Evolutionary conservation across 192 early-diverging fungal species (phyloP).

Genomic region (Lunasporangiospora selenospora): DNA sequence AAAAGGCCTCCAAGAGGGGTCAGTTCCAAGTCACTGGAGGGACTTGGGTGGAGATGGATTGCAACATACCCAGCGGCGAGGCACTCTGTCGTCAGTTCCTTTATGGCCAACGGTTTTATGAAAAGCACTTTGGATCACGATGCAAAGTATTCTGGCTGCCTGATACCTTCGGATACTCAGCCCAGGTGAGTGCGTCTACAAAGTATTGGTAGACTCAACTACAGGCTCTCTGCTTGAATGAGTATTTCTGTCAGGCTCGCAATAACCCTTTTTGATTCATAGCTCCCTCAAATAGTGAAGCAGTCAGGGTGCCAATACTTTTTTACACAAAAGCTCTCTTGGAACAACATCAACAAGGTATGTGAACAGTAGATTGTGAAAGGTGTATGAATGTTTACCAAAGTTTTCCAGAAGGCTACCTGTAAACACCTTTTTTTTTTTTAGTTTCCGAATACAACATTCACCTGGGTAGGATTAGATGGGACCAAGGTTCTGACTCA

Average conservation of each 20-base stretch:
- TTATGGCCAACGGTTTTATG: slow-evolving; percentile 90
- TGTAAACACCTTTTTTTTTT: background rate
- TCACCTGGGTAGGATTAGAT: slow-evolving; percentile 92
- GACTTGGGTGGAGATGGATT: slow-evolving; percentile 99
- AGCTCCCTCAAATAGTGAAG: slow-evolving; percentile 89
- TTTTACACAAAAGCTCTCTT: slow-evolving; percentile 98
- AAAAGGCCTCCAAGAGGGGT: slow-evolving; percentile 70
- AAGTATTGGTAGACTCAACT: background rate
- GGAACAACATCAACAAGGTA: slow-evolving; percentile 98
- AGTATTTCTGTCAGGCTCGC: background rate
- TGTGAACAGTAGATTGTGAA: background rate
- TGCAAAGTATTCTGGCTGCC: slow-evolving; percentile 93
- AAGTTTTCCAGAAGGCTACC: background rate
- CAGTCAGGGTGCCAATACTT: slow-evolving; percentile 88
- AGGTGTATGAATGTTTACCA: background rate
- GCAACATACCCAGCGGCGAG: slow-evolving; percentile 98
- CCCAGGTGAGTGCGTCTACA: slow-evolving; percentile 58
- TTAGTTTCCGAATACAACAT: slow-evolving; percentile 94
- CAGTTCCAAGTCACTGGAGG: slow-evolving; percentile 95
- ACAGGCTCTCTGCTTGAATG: slow-evolving; percentile 18
- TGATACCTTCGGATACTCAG: slow-evolving; percentile 93
- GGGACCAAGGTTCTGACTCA: slow-evolving; percentile 87
- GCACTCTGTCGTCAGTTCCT: slow-evolving; percentile 93
- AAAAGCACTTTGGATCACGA: slow-evolving; percentile 74
- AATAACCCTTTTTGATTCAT: background rate